A percentile compares a stretch with the other conserved stretches of the same genome.
Conservation (phyloP, 23 red algal genomes). For the Rhodosorus marinus region DNA sequence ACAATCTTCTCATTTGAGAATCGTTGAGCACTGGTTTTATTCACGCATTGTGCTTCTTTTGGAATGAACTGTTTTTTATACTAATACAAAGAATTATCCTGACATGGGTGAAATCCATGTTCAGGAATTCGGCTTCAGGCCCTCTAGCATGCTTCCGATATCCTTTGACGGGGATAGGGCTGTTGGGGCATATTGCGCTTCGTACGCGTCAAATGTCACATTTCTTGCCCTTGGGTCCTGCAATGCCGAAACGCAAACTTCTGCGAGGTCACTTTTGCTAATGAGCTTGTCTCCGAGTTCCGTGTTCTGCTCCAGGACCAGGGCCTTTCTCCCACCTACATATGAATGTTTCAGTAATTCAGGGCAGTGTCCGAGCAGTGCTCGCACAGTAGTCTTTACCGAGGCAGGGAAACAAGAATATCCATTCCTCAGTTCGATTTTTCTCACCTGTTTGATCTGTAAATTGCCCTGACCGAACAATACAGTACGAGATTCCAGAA, state of each 20-base stretch:
- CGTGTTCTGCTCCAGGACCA: constrained; percentile 41
- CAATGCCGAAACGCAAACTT: constrained; percentile 52
- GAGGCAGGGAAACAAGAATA: no score
- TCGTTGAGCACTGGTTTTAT: no score
- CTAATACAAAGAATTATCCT: no score
- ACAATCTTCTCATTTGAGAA: no score
- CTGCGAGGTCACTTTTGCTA: constrained; percentile 70
- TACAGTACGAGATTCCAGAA: constrained; percentile 76
- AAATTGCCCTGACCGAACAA: constrained; percentile 59
- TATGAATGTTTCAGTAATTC: no score
- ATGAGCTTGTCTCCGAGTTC: constrained; percentile 4
- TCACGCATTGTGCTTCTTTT: no score
- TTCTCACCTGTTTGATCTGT: no score
- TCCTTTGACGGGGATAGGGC: constrained; percentile 19
- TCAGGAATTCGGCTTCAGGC: constrained; percentile 57
- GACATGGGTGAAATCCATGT: background rate
- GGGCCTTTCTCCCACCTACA: constrained; percentile 44
- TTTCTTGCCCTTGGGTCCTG: constrained; percentile 81
- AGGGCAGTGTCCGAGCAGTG: no score
- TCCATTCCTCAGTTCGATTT: no score
- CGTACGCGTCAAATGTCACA: constrained; percentile 84
- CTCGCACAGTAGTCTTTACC: no score
- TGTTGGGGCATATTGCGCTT: constrained; percentile 67
- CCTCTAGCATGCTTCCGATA: constrained; percentile 42
- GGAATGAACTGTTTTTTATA: no score